Evolutionary conservation across 2,329 filamentous ascomycete species (phyloP).

Genomic region (Tolypocladium paradoxum): DNA sequence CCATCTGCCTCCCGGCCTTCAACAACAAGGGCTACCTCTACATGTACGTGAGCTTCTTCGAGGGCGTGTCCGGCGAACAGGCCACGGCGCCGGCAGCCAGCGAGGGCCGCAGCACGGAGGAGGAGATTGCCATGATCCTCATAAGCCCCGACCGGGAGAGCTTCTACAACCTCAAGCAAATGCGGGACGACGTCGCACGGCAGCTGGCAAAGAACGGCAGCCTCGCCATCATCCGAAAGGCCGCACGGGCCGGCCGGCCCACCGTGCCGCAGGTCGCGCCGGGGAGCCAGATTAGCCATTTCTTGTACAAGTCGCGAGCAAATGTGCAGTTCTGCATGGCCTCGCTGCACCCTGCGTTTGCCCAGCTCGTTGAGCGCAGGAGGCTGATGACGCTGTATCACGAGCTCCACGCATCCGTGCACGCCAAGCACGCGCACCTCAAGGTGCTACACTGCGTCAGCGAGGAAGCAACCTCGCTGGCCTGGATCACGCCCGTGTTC

Average conservation of each 20-base stretch:
- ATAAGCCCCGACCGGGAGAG: constrained; percentile 89
- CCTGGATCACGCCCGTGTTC: constrained; percentile 84
- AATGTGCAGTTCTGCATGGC: constrained; percentile 97
- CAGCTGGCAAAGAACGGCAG: constrained; percentile 68
- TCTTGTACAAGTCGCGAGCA: constrained; percentile 85
- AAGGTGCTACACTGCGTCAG: constrained; percentile 76
- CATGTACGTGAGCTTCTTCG: constrained; percentile 97
- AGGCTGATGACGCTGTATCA: constrained; percentile 78
- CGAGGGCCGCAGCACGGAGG: constrained; percentile 54
- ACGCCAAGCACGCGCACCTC: constrained; percentile 71
- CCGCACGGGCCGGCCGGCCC: constrained; percentile 62
- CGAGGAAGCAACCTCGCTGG: constrained; percentile 67
- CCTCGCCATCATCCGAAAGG: constrained; percentile 61
- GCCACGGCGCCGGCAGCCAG: constrained; percentile 34
- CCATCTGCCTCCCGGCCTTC: constrained; percentile 88
- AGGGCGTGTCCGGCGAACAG: constrained; percentile 36
- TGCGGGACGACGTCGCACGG: constrained; percentile 50
- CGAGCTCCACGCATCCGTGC: constrained; percentile 72
- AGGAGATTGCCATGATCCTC: constrained; percentile 82
- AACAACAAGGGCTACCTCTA: constrained; percentile 95
- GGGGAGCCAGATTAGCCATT: constrained; percentile 74
- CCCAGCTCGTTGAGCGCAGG: constrained; percentile 45
- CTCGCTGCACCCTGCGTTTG: constrained; percentile 61
- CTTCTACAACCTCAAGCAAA: constrained; percentile 78
- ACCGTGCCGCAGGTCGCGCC: constrained; percentile 65